These are phyloP conservation scores for Fusarium mundagurra DNA, from an alignment of 2,329 filamentous ascomycete genomes.

Conservation along the genomic window DNA sequence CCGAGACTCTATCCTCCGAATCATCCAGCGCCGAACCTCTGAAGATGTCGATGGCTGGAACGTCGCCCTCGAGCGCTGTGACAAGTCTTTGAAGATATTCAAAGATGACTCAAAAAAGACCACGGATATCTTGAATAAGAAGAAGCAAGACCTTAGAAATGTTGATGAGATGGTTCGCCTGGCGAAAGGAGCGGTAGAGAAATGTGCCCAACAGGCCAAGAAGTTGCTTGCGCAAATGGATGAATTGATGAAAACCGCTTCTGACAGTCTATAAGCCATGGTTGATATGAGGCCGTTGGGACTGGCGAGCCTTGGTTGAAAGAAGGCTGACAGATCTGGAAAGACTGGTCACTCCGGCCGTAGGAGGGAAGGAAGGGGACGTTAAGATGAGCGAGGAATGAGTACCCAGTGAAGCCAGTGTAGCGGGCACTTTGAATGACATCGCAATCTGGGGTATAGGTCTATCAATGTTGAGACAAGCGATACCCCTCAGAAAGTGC, in stretches of 20 bases:
- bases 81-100: not conserved
- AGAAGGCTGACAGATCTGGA: not conserved
- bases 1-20: not conserved
- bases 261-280: not conserved
- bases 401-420: not conserved
- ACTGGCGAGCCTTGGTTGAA: not conserved
- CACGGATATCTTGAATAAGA: not conserved
- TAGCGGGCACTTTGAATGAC: not conserved
- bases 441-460: not conserved
- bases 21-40: not conserved
- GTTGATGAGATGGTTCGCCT: not conserved
- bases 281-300: fast-evolving
- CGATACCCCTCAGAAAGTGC: fast-evolving
- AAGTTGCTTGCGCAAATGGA: not conserved
- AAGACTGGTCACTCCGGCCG: too few relatives aligned
- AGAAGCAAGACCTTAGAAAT: not conserved
- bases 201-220: not conserved
- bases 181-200: not conserved
- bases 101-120: not conserved
- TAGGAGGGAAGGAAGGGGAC: not conserved
- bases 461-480: fast-evolving
- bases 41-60: not conserved
- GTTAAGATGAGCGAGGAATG: not conserved
- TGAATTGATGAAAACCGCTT: not conserved
- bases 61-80: not conserved